Base-by-base conservation (phyloP, 768 basidiomycete genomes). In the Hericium alpestre region DNA sequence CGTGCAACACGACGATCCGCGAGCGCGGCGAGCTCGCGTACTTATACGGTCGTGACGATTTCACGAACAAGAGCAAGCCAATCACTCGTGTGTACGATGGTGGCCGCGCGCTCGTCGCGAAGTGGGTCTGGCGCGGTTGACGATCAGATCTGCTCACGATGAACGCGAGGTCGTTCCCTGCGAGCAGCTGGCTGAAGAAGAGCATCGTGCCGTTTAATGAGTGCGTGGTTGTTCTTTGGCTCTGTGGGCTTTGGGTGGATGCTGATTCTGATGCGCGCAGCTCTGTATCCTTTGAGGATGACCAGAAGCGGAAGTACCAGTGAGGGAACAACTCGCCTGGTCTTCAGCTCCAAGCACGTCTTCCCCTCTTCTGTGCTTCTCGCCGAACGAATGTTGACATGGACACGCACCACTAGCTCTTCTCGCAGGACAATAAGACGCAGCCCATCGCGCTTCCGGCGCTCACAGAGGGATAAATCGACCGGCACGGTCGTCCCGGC, bases 121-220 rank as follows among this genome's bases (percentile, higher is more conserved):
- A 60, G 51, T 62, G 61, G 61, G 57, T 46, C 37, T 62, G 61
- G 61, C 56, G 61, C 43, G 61, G 61, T n/a, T 38, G 38, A 11
- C 61, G 61, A 20, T 58, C 61, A 6, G 61, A 62, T 52, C n/a
- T 61, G 48, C 61, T 62, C 56, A 61, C 54, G 46, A 51, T 60
- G 12, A 38, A 56, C 52, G 54, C 22, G 43, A 56, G 15, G 25
- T 54, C 53, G 12, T 46, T 38, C 38, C 40, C 54, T 8, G 59
- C 59, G 18, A 61, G 61, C n/a, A 40, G 56, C 18, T 62, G 61
- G 61, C 59, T 62, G 40, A 58, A 56, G 48, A 62, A 61, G 41
- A 61, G 59, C 38, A 38, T 62, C 38, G 55, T 62, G 20, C 61
- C 61, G 13, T 62, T 61, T 51, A 54, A 54, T 3, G 41, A 22